Percentiles rank a stretch among this genome's conserved stretches.
Evolutionary conservation across 495 filamentous ascomycete species (phyloP).

Genomic region (Aspergillus cristatus): DNA sequence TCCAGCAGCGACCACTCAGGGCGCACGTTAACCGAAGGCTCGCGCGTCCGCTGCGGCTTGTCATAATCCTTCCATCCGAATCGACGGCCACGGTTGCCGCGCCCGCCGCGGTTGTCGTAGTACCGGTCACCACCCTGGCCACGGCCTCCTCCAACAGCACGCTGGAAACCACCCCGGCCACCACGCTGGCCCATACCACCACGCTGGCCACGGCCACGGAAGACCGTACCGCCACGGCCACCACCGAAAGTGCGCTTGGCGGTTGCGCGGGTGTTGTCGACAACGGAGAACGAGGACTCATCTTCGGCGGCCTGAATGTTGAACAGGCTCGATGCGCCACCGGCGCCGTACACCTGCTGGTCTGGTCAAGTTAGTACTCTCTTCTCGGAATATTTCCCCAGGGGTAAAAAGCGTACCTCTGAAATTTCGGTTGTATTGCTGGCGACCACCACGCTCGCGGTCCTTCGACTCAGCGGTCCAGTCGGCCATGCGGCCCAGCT

Average conservation of each 20-base stretch:
- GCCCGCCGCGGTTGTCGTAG: constrained; percentile 49
- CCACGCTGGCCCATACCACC: constrained; percentile 43
- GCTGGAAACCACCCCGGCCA: constrained; percentile 56
- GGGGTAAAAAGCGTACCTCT: constrained; percentile 53
- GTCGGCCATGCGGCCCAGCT: constrained; percentile 97
- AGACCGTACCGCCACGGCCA: constrained; percentile 73
- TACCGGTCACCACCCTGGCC: constrained; percentile 50
- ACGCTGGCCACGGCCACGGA: constrained; percentile 72
- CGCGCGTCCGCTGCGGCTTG: constrained; percentile 92
- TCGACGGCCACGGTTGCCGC: constrained; percentile 58
- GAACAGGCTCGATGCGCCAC: constrained; percentile 73
- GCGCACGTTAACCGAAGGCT: constrained; percentile 89
- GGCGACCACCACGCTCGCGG: constrained; percentile 65
- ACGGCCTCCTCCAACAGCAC: constrained; percentile 56
- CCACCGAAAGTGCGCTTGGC: constrained; percentile 80
- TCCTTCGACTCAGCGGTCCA: constrained; percentile 96
- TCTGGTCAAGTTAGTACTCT: constrained; percentile 52
- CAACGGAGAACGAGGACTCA: constrained; percentile 94
- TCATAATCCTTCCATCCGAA: constrained; percentile 99
- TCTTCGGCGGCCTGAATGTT: constrained; percentile 86
- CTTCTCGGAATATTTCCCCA: no score
- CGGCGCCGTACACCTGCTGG: constrained; percentile 90
- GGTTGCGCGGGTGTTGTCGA: constrained; percentile 82
- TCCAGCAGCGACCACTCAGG: constrained; percentile 92
- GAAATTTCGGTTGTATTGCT: constrained; percentile 84